Evolutionary conservation across 2,329 filamentous ascomycete genomes (phyloP).

Genomic region (Tolypocladium endophyticum): DNA sequence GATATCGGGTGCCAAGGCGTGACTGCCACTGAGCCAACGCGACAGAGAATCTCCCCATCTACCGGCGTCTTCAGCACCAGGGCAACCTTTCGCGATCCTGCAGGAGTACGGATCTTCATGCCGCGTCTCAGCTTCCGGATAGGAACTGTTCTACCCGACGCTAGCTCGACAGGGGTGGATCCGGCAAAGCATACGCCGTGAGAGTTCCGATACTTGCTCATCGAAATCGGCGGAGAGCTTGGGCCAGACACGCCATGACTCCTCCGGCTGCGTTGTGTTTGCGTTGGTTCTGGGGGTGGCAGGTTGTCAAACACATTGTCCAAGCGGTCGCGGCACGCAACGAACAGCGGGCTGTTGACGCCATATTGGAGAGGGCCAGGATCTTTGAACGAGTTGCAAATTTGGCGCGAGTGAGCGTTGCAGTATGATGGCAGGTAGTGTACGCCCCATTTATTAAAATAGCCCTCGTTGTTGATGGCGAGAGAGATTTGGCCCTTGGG

Average conservation of each 20-base stretch:
- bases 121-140: constrained; percentile 35
- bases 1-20: constrained; percentile 52
- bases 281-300: constrained; percentile 30
- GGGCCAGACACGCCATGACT: background rate
- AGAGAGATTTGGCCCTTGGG: constrained; percentile 39
- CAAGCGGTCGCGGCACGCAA: constrained; percentile 35
- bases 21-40: constrained; percentile 35
- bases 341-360: constrained; percentile 38
- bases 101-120: constrained; percentile 37
- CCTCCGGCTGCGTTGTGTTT: background rate
- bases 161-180: constrained; percentile 34
- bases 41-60: constrained; percentile 27
- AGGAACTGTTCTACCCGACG: constrained; percentile 24
- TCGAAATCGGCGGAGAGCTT: constrained; percentile 15
- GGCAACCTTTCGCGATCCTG: constrained; percentile 35
- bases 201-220: constrained; percentile 32
- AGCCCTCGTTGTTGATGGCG: constrained; percentile 26
- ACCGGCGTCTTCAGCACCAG: constrained; percentile 42
- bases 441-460: constrained; percentile 41
- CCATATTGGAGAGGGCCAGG: constrained; percentile 46
- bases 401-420: constrained; percentile 44
- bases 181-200: constrained; percentile 42
- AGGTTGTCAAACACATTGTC: constrained; percentile 38
- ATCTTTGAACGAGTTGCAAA: constrained; percentile 54
- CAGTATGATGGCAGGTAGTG: constrained; percentile 49